Evolutionary conservation across 2,329 filamentous ascomycete genomes (phyloP).

Genomic region (Tolypocladium ovalisporum): DNA sequence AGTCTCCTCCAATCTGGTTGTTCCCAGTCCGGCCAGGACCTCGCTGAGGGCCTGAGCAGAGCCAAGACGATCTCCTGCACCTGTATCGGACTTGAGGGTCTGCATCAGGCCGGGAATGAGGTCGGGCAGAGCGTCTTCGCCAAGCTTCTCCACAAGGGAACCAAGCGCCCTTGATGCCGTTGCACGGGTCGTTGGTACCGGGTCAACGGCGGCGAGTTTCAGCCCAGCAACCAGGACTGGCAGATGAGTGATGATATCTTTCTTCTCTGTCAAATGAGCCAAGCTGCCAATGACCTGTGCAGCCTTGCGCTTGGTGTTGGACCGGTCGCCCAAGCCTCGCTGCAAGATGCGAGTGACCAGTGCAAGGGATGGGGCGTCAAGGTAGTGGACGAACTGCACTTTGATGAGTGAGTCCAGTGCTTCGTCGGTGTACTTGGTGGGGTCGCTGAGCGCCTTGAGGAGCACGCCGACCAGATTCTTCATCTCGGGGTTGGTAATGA

Average conservation of each 20-base stretch:
- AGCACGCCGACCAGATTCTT: constrained; percentile 85
- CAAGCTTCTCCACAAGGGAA: constrained; percentile 94
- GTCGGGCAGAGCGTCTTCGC: constrained; percentile 91
- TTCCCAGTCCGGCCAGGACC: constrained; percentile 90
- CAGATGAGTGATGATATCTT: constrained; percentile 82
- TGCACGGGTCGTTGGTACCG: constrained; percentile 89
- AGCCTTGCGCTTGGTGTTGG: constrained; percentile 90
- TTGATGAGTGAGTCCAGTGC: constrained; percentile 91
- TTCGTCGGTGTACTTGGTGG: constrained; percentile 93
- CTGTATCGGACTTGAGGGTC: constrained; percentile 93
- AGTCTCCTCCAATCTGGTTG: constrained; percentile 85
- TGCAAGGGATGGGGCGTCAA: constrained; percentile 93
- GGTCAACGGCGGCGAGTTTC: constrained; percentile 82
- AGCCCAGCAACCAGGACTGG: constrained; percentile 87
- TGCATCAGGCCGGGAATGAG: constrained; percentile 97
- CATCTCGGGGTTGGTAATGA: constrained; percentile 95
- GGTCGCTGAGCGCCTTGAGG: constrained; percentile 92
- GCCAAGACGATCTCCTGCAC: constrained; percentile 88
- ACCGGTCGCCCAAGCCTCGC: constrained; percentile 80
- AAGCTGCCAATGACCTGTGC: constrained; percentile 96
- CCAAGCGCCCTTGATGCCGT: constrained; percentile 93
- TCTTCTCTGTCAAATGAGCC: constrained; percentile 91
- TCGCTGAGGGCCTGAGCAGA: constrained; percentile 95
- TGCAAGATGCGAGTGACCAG: constrained; percentile 92
- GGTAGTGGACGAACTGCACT: constrained; percentile 95